Evolutionary conservation across 257 asterid species (phyloP), one percentile per base, ranked within the genome.

Genomic region (Solanum corneliomulleri): DNA sequence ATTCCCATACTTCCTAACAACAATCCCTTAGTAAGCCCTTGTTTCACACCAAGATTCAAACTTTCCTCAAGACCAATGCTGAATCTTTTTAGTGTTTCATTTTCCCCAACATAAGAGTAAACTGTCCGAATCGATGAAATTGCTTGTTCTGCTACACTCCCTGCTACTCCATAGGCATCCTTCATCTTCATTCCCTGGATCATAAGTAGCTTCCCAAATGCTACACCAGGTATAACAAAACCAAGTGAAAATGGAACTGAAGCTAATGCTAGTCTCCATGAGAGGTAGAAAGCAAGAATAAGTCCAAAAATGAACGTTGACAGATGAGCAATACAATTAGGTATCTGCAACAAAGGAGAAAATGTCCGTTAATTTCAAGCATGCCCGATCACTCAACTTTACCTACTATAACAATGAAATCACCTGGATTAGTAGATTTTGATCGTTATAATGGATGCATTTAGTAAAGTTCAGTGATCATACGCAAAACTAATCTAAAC

Each of bases 1-100:
- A 91, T 90, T 64, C 95, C 98, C 89, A 90, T 93, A 91, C 98
- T 95, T 69, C 98, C 98, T n/a, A 94, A 94, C 97, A 94, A 88
- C 52, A 93, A 41, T 41, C 98, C 98, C 87, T 95, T 94, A 25
- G 93, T 88, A 6, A 93, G 58, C 5, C 98, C 98, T 87, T 90
- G 93, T 83, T 90, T 94, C 68, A 94, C 90, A 3, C 98, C 98
- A 6, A 94, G 91, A 7, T 88, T 88, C 92, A 86, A 86, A 49
- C 94, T 92, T 81, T 89, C 89, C 69, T 89, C 89, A 83, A 94
- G 96, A 66, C 93, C 93, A n/a, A 27, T 82, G 87, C 94, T 86
- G 91, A 94, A 95, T 85, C 89, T 89, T 3, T 90, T 88, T 2
- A 95, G 88, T 21, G 96, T 92, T 82, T 94, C 91, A 11, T 78